A percentile compares a stretch with the other conserved stretches of the same genome.
Conservation (phyloP, 2,329 filamentous ascomycete genomes). For the Fusarium sp. region DNA sequence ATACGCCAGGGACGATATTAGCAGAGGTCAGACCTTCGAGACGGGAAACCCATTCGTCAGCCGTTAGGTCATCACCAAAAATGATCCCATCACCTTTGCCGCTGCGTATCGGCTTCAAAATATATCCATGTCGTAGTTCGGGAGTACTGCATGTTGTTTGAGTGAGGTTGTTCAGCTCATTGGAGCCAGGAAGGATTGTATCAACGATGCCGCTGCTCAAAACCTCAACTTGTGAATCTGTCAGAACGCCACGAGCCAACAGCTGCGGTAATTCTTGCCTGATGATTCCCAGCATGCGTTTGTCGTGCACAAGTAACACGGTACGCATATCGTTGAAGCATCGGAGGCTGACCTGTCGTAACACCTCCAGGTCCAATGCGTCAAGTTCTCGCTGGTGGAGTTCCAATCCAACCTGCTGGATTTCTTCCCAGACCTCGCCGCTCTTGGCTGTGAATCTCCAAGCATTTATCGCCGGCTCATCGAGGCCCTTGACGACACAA, state of each 20-base stretch:
- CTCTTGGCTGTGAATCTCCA: constrained; percentile 27
- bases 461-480: not conserved
- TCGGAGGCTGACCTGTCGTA: constrained; percentile 51
- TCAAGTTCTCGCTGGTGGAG: constrained; percentile 53
- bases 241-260: constrained; percentile 43
- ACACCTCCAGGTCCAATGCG: constrained; percentile 45
- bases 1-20: constrained; percentile 1
- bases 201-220: constrained; percentile 48
- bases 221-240: constrained; percentile 38
- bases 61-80: constrained; percentile 52
- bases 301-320: constrained; percentile 55
- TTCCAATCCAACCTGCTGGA: constrained; percentile 54
- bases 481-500: constrained; percentile 36
- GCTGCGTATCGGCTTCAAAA: constrained; percentile 54
- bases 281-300: constrained; percentile 56
- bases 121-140: constrained; percentile 42
- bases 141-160: constrained; percentile 16
- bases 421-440: constrained; percentile 48
- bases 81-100: constrained; percentile 55
- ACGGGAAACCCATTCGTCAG: constrained; percentile 45
- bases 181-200: constrained; percentile 49
- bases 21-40: constrained; percentile 34
- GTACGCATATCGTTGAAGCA: constrained; percentile 57
- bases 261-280: constrained; percentile 49
- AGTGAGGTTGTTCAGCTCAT: constrained; percentile 40